phyloP scores from a whole-genome alignment of 768 basidiomycete species.

The Leccinum variicolor region DNA sequence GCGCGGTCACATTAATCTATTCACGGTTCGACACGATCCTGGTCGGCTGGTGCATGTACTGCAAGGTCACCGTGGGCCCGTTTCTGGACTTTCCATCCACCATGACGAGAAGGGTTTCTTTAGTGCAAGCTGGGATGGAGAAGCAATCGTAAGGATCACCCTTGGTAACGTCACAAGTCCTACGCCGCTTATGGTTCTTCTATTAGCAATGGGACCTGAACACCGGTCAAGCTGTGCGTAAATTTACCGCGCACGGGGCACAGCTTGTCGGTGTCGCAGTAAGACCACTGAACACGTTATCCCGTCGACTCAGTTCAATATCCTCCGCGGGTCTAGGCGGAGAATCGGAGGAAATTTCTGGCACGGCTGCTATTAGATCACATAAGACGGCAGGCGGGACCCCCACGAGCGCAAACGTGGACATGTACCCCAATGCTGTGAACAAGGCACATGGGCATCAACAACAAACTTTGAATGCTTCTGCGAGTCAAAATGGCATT shows the following conservation, averaged over 20 bases:
- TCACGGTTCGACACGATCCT: constrained; percentile 90
- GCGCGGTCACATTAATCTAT: constrained; percentile 91
- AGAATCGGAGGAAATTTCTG: constrained; percentile 18
- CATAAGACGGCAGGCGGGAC: constrained; percentile 12
- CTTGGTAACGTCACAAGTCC: neutral
- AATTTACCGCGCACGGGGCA: constrained; percentile 77
- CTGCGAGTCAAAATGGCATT: constrained; percentile 23
- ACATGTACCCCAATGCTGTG: constrained; percentile 15
- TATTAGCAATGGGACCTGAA: constrained; percentile 97
- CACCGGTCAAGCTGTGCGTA: constrained; percentile 74
- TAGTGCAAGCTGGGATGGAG: constrained; percentile 94
- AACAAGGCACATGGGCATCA: constrained; percentile 17
- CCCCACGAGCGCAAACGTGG: constrained; percentile 21
- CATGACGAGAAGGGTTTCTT: constrained; percentile 83
- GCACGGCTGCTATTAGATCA: constrained; percentile 3
- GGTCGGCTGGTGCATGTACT: constrained; percentile 67
- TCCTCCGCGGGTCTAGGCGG: constrained; percentile 24
- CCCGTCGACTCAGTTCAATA: constrained; percentile 27
- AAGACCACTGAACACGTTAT: constrained; percentile 53
- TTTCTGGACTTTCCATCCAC: constrained; percentile 81
- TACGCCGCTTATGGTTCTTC: constrained; percentile 5
- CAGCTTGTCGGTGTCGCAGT: constrained; percentile 82
- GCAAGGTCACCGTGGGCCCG: constrained; percentile 71
- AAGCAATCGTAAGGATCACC: constrained; percentile 62
- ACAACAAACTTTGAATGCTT: constrained; percentile 15